Conservation (phyloP, 805 yeast genomes). For the Kuraishia capsulata region DNA sequence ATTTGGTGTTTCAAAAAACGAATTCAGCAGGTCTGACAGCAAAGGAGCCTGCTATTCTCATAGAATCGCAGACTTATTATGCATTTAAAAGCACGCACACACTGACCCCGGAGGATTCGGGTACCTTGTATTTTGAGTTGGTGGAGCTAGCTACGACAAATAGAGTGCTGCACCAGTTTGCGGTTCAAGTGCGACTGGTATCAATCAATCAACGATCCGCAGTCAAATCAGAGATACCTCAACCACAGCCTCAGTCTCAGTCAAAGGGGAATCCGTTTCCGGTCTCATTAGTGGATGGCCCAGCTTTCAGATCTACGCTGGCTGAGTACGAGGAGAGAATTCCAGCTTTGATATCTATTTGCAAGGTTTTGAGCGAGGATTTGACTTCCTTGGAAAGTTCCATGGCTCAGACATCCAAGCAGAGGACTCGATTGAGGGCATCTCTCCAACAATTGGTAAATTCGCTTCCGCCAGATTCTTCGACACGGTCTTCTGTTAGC, state of each 20-base stretch:
- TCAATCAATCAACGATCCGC: no score
- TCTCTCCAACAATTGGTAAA: not conserved
- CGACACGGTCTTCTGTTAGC: not conserved
- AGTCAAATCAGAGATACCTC: not conserved
- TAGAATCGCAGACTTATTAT: no score
- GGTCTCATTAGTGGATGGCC: not conserved
- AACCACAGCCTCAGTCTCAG: not conserved
- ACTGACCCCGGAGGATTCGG: no score
- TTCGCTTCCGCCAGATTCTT: not conserved
- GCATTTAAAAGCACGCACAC: no score
- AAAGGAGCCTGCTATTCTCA: no score
- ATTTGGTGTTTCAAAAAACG: no score
- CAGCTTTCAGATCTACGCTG: not conserved
- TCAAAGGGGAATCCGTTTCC: not conserved
- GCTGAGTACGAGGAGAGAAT: slow-evolving; percentile 15
- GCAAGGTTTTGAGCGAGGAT: not conserved
- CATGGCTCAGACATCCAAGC: not conserved
- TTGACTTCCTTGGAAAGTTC: not conserved
- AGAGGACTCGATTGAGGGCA: not conserved
- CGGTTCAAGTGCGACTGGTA: no score
- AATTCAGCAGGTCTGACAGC: no score
- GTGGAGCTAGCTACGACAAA: no score
- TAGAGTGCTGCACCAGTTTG: no score
- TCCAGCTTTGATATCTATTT: slow-evolving; percentile 1
- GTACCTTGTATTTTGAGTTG: no score